A percentile compares a stretch with the other conserved stretches of the same genome.
Conservation (phyloP, 257 asterid species). For the Pogostemon cablin region DNA sequence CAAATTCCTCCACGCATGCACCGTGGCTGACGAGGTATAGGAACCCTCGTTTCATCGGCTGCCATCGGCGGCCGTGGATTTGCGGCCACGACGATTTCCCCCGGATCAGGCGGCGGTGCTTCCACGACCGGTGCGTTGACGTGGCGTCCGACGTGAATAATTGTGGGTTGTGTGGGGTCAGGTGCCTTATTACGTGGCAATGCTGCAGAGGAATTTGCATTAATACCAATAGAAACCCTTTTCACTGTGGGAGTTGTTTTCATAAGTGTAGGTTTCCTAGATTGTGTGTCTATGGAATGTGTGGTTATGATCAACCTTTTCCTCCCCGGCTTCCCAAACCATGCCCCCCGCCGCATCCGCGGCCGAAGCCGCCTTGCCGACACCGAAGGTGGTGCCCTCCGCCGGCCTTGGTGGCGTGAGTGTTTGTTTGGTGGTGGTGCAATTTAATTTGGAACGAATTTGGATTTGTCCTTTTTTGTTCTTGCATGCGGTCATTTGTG, state of each 20-base stretch:
- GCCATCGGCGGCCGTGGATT: constrained; percentile 67
- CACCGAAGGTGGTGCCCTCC: neutral
- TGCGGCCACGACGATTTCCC: constrained; percentile 45
- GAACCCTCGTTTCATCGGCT: constrained; percentile 50
- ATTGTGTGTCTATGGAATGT: constrained; percentile 57
- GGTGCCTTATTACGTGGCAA: constrained; percentile 66
- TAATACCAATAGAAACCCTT: constrained; percentile 50
- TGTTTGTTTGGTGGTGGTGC: neutral
- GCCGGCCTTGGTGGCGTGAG: neutral
- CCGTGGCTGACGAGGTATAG: constrained; percentile 41
- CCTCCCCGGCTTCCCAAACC: constrained; percentile 44
- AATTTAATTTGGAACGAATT: too few species aligned
- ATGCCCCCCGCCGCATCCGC: constrained; percentile 9
- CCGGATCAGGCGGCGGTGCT: constrained; percentile 44
- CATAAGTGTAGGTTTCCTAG: constrained; percentile 46
- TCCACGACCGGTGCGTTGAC: constrained; percentile 67
- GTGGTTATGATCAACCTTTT: constrained; percentile 62
- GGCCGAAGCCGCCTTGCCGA: constrained; percentile 26
- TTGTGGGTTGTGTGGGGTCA: constrained; percentile 65
- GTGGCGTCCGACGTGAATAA: constrained; percentile 56
- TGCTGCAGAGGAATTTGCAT: constrained; percentile 65
- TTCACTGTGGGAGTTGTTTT: constrained; percentile 63
- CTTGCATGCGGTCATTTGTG: too few species aligned
- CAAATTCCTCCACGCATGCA: constrained; percentile 36
- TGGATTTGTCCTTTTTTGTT: too few species aligned